Conservation (phyloP, 228 moss, liverwort and hornwort species). For the Sphagnum fallax region DNA sequence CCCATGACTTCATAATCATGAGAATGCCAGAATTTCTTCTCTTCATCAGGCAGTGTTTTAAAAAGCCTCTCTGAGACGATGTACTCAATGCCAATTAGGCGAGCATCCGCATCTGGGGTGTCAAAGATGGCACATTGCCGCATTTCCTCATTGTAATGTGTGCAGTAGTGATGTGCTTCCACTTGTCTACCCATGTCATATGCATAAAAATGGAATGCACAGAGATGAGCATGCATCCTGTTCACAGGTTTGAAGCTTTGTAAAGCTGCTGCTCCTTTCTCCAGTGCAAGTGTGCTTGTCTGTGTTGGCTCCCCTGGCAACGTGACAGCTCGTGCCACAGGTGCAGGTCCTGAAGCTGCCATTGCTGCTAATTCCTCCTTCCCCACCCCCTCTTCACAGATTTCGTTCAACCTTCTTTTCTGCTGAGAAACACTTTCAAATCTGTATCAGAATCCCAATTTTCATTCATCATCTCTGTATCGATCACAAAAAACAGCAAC, state of each 20-base stretch:
- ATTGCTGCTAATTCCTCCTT: conserved; percentile 10
- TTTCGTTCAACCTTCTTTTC: too few species aligned
- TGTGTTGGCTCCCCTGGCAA: conserved; percentile 45
- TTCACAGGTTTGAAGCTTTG: conserved; percentile 62
- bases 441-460: too few species aligned
- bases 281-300: conserved; percentile 32
- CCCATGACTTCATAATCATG: conserved; percentile 82
- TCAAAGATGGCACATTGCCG: conserved; percentile 78
- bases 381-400: background rate
- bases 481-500: too few species aligned
- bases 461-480: too few species aligned
- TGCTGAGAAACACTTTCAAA: too few species aligned
- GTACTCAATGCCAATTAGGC: conserved; percentile 81
- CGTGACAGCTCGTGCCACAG: conserved; percentile 28
- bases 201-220: conserved; percentile 88
- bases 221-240: conserved; percentile 66
- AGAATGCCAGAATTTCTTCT: conserved; percentile 85
- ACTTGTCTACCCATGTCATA: conserved; percentile 74
- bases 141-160: conserved; percentile 75
- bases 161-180: conserved; percentile 85
- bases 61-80: conserved; percentile 68
- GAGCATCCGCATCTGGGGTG: conserved; percentile 52
- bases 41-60: conserved; percentile 60
- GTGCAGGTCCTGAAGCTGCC: conserved; percentile 48
- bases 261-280: conserved; percentile 29